Evolutionary conservation across 495 filamentous ascomycete genomes (phyloP), one percentile per base, ranked within the genome.

Genomic region (Thermochaetoides thermophila): DNA sequence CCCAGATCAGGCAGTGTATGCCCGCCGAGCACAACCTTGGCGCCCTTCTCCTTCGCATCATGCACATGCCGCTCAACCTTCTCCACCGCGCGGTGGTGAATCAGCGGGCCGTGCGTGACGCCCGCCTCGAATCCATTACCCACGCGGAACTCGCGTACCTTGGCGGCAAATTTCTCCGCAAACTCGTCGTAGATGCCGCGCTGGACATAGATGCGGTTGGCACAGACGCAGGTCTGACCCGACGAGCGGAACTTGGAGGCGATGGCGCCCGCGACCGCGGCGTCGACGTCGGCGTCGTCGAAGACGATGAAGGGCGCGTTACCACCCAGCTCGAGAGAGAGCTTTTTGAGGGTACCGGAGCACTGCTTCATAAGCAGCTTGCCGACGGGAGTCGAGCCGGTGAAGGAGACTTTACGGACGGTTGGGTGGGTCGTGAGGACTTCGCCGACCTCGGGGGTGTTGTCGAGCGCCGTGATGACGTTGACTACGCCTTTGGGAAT

Each of bases 301-400:
- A 93, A 94, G 12, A 93, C 82, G 34, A 94, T 91, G 59, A 94
- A 91, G 2, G 85, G 84, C 0, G 83, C 79, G 52, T 94, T 94
- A 14, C 85, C 85, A 29, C 85, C 85, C 0, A 94, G 69, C 49
- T 93, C 86, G 47, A 92, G 76, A 4, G 73, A 81, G 13, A 89
- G 63, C 49, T 89, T 83, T 64, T 94, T 94, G 35, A 94, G 60
- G 0, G 82, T 91, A 6, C 67, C 65, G 0, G 82, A 67, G 14
- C 74, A 72, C 59, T 91, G 85, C 55, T 78, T 74, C 78, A 86
- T 86, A 16, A 94, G 66, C 2, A 94, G 66, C 44, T 79, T 86
- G 9, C 85, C 85, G n/a, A 94, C 82, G 12, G 62, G 61, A 1
- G 85, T 94, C 8, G 76, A 82, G 19, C 85, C 85, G 4, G 85